Percentiles rank a stretch among this genome's conserved stretches.
Conservation (phyloP, 1,284 basidiomycete species). For the Cutaneotrichosporon arboriforme region DNA sequence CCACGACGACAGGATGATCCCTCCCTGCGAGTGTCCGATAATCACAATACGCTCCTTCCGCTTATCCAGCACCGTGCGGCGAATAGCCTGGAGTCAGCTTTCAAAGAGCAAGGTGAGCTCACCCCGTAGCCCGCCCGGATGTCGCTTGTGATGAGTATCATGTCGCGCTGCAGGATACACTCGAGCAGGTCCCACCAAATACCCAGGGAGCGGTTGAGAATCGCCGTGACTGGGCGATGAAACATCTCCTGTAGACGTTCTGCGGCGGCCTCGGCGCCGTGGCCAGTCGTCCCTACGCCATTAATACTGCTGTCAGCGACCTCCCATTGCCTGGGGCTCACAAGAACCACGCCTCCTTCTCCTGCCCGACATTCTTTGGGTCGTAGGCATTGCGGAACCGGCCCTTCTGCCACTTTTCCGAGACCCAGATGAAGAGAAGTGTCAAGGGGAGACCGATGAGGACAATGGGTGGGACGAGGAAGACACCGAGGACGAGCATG, state of each 20-base stretch:
- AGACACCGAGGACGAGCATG: background rate
- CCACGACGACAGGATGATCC: conserved; percentile 32
- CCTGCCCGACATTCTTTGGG: conserved; percentile 2
- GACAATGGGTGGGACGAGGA: conserved; percentile 6
- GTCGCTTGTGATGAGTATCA: conserved; percentile 26
- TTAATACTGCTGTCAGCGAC: conserved; percentile 25
- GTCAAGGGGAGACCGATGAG: conserved; percentile 11
- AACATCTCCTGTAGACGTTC: conserved; percentile 24
- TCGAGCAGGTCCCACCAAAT: conserved; percentile 36
- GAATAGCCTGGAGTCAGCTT: conserved; percentile 4
- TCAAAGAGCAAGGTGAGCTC: background rate
- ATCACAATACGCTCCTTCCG: conserved; percentile 30
- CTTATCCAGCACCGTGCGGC: conserved; percentile 15
- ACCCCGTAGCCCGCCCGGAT: conserved; percentile 24
- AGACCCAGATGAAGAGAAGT: conserved; percentile 7
- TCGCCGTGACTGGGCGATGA: conserved; percentile 26
- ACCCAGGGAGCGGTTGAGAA: conserved; percentile 34
- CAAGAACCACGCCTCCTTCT: conserved; percentile 29
- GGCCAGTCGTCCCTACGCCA: conserved; percentile 30
- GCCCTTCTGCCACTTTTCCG: conserved; percentile 2
- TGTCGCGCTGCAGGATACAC: conserved; percentile 36
- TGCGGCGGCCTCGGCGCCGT: conserved; percentile 24
- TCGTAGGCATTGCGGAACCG: conserved; percentile 1
- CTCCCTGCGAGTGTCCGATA: conserved; percentile 37
- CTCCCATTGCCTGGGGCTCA: conserved; percentile 15